Evolutionary conservation across 2,329 filamentous ascomycete species (phyloP).

Genomic region (Ophioceras dolichostomum): DNA sequence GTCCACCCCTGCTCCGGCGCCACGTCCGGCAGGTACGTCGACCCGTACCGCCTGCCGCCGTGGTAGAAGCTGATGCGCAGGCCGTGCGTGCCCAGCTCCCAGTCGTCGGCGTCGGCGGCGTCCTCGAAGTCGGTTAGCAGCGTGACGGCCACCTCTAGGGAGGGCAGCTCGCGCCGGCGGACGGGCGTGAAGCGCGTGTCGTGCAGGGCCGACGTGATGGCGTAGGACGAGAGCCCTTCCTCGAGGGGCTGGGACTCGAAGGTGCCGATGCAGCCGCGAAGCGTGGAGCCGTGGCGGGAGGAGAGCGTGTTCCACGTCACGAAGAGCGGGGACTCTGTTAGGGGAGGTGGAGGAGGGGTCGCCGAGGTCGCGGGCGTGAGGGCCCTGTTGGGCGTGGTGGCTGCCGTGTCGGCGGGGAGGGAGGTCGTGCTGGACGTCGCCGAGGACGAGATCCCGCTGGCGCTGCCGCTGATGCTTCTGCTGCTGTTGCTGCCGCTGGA

Average conservation of each 20-base stretch:
- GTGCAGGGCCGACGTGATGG: slow-evolving; percentile 62
- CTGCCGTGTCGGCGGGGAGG: slow-evolving; percentile 14
- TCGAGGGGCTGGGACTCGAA: slow-evolving; percentile 69
- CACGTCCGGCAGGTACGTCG: slow-evolving; percentile 83
- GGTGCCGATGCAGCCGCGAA: slow-evolving; percentile 93
- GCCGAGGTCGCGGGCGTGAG: slow-evolving; percentile 10
- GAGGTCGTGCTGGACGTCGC: slow-evolving; percentile 15
- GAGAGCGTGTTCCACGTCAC: slow-evolving; percentile 85
- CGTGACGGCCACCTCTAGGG: slow-evolving; percentile 58
- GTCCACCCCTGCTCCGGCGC: slow-evolving; percentile 88
- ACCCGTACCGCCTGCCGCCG: slow-evolving; percentile 59
- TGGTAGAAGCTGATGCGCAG: slow-evolving; percentile 77
- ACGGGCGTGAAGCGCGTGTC: slow-evolving; percentile 52
- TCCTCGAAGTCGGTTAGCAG: slow-evolving; percentile 79
- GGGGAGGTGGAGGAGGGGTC: no score
- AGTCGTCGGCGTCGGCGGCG: slow-evolving; percentile 60
- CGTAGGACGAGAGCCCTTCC: slow-evolving; percentile 65
- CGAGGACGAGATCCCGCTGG: slow-evolving; percentile 9
- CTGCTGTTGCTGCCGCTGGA: no score
- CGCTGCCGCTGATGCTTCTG: slow-evolving; percentile 14
- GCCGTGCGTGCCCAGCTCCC: slow-evolving; percentile 78
- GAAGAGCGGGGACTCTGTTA: slow-evolving; percentile 62
- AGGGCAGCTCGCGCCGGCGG: slow-evolving; percentile 37
- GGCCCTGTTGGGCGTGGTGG: slow-evolving; percentile 11
- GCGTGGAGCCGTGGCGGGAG: slow-evolving; percentile 43